Evolutionary conservation across 495 filamentous ascomycete species (phyloP), one percentile per base, ranked within the genome.

Genomic region (Aspergillus taichungensis): DNA sequence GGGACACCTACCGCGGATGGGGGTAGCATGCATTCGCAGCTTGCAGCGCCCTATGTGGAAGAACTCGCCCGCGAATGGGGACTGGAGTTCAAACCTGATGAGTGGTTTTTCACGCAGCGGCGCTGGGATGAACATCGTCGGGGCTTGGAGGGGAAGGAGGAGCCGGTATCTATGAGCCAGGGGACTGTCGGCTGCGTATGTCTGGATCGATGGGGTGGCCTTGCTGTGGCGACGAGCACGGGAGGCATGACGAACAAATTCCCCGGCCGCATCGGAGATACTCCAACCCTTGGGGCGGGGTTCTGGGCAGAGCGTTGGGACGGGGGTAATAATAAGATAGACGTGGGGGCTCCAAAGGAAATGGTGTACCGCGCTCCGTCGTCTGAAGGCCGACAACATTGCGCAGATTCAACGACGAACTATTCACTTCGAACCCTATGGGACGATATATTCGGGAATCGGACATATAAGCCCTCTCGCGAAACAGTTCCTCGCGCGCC

Each of bases 161-260:
- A 63, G 41, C 40, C 38, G 13, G 12, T 60, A 3, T 46, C 44
- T 6, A 38, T 62, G 41, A 64, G 85, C 9, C 88, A 94, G 60
- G 90, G 89, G 0, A 95, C 90, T 0, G 84, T 85, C 29, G 89
- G 89, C 0, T 85, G 84, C 32, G 85, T 94, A 0, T 87, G 83
- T 43, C 60, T 95, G 30, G 89, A 92, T 60, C 66, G 60, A 42
- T 68, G 79, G 32, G 89, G 89, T 2, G 78, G 81, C 9, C 50
- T 92, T 10, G 87, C 84, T 42, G 78, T 76, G 37, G 90, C 88
- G 6, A 95, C 89, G 0, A 89, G 83, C 49, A 95, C 89, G 0
- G 89, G 89, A 1, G 89, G 89, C 0, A 47, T 94, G 60, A 95
- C 88, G 13, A 95, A 95, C 54, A 95, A 95, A 67, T 57, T 89